Evolutionary conservation across 106 monocot genomes (phyloP).

Genomic region (Dendrobium officinale): DNA sequence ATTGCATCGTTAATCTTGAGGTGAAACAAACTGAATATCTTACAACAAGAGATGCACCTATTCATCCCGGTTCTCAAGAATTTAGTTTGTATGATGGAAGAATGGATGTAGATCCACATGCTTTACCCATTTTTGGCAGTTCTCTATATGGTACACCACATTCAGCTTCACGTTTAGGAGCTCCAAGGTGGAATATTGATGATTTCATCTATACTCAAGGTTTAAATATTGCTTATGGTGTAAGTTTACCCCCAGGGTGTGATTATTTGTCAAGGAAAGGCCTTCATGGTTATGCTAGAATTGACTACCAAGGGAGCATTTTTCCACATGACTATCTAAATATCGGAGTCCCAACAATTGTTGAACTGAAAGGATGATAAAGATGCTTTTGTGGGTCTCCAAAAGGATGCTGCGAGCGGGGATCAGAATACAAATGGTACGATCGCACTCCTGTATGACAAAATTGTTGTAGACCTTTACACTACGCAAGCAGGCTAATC

Average conservation of each 20-base stretch:
- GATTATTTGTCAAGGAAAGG: constrained; percentile 79
- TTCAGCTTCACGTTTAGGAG: constrained; percentile 27
- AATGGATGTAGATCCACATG: too few species aligned
- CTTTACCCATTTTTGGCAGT: too few species aligned
- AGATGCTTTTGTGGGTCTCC: constrained; percentile 54
- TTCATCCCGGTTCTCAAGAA: too few species aligned
- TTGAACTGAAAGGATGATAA: constrained; percentile 58
- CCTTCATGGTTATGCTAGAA: constrained; percentile 35
- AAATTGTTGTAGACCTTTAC: too few species aligned
- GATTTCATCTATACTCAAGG: constrained; percentile 11
- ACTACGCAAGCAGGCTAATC: too few species aligned
- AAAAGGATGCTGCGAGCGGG: constrained; percentile 54
- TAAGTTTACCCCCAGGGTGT: constrained; percentile 73
- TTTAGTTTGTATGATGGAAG: too few species aligned
- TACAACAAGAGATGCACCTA: too few species aligned
- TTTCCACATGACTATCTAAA: constrained; percentile 45
- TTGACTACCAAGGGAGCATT: constrained; percentile 8
- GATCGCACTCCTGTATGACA: too few species aligned
- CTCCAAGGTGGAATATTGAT: constrained; percentile 55
- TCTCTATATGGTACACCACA: too few species aligned
- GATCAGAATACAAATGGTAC: not conserved
- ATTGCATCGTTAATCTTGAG: too few species aligned
- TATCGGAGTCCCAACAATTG: constrained; percentile 37
- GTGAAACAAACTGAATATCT: too few species aligned
- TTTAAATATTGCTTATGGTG: constrained; percentile 47